A percentile compares a stretch with the other conserved stretches of the same genome.
Conservation (phyloP, 169 alveolate genomes). For the Eimeria praecox region DNA sequence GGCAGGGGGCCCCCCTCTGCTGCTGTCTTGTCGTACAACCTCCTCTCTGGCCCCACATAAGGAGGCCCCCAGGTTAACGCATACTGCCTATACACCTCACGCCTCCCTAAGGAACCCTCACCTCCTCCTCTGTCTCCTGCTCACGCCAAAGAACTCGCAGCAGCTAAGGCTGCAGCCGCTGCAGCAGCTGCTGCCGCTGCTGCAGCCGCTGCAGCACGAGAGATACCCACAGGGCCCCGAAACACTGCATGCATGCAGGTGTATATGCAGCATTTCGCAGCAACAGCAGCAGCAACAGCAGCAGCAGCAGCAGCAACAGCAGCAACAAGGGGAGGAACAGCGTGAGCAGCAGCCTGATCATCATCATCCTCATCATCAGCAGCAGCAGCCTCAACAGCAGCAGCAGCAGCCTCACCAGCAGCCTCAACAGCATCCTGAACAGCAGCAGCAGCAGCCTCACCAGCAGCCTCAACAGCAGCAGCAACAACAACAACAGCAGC, state of each 20-base stretch:
- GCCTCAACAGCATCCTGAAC: too few species aligned
- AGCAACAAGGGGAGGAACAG: neutral
- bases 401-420: slow-evolving; percentile 5
- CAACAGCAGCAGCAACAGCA: neutral
- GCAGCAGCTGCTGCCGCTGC: too few species aligned
- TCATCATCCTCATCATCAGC: too few species aligned
- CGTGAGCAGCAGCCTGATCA: neutral
- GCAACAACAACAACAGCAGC: neutral
- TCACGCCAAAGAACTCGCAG: neutral
- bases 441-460: slow-evolving; percentile 1
- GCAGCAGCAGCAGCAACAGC: neutral
- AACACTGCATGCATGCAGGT: neutral
- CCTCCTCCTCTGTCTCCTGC: neutral
- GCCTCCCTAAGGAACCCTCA: neutral
- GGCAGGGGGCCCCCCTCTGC: too few species aligned
- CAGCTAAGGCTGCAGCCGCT: neutral
- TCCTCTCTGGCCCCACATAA: too few species aligned
- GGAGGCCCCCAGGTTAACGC: neutral
- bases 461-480: neutral
- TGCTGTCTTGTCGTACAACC: too few species aligned
- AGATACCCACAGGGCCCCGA: neutral
- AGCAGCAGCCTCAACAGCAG: neutral
- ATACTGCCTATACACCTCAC: neutral
- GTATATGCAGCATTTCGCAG: neutral
- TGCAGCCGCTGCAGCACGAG: neutral